phyloP scores from a whole-genome alignment of 2,329 filamentous ascomycete species.

The Aspergillus clavatus region DNA sequence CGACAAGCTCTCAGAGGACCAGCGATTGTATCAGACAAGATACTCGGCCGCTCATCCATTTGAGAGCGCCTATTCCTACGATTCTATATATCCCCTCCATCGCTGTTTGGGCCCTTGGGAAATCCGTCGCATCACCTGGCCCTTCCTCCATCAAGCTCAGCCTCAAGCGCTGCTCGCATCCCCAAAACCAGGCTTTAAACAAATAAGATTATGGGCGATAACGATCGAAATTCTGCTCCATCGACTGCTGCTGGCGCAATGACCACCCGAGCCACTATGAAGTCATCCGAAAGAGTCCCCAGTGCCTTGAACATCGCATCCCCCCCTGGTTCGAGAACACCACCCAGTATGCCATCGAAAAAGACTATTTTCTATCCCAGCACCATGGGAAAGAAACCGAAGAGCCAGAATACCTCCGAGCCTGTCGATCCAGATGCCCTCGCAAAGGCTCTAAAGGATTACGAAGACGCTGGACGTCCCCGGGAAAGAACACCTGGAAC shows the following conservation, averaged over 20 bases:
- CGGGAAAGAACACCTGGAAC: conserved; percentile 59
- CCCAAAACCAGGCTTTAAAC: conserved; percentile 4
- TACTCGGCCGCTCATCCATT: neutral
- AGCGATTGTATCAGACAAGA: neutral
- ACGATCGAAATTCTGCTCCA: conserved; percentile 14
- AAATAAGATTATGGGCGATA: conserved; percentile 19
- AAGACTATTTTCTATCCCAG: conserved; percentile 41
- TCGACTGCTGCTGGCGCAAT: conserved; percentile 17
- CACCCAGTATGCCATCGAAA: conserved; percentile 50
- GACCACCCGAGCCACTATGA: conserved; percentile 15
- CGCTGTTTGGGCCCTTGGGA: conserved; percentile 11
- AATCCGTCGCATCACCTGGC: conserved; percentile 19
- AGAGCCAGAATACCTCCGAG: conserved; percentile 40
- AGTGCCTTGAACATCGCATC: conserved; percentile 37
- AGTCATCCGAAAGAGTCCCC: conserved; percentile 17
- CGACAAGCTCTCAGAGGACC: neutral
- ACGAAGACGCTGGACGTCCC: conserved; percentile 55
- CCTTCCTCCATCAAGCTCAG: conserved; percentile 8
- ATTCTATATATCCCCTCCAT: conserved; percentile 6
- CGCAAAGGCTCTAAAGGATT: conserved; percentile 57
- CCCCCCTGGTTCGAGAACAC: conserved; percentile 57
- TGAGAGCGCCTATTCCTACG: neutral
- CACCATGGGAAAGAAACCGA: conserved; percentile 21
- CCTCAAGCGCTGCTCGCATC: conserved; percentile 15
- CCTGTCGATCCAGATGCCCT: conserved; percentile 56